Base-by-base conservation (phyloP, 768 basidiomycete species). In the Kwoniella newhampshirensis region DNA sequence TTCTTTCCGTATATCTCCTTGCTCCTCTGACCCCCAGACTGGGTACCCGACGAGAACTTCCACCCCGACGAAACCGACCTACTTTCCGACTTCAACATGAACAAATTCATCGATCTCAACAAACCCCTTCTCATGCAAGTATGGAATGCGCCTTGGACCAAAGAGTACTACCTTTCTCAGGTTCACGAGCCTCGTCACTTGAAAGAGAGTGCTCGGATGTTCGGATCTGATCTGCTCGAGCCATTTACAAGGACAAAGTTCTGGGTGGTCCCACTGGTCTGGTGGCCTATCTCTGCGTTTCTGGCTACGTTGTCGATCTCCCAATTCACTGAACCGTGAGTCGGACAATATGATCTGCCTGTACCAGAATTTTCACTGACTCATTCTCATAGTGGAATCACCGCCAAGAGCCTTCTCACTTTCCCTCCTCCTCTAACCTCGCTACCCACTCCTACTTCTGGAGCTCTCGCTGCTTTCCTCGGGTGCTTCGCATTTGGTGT, bases 131-230 rank as follows among this genome's bases (percentile, higher is more conserved):
- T 94, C 53, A 68, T 75, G 56, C 96, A 99, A 77, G 84, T 99
- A 59, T 92, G 88, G 89, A 79, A 85, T 60, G 84, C 84, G 15
- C 58, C 53, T 44, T 70, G 41, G 57, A 89, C 89, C 73, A 99
- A 99, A 81, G 84, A 87, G 3, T 98, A 92, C 76, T 99, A 99
- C 74, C 80, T 99, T 47, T 83, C 90, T 67, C 96, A 99, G 76
- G 89, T 99, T 0, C 96, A 99, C 76, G 92, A 97, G 75, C 94
- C 96, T 1, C 84, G 96, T 40, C 93, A 93, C 75, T 77, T 93
- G 50, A 77, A 84, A 6, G 81, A 89, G 49, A 86, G 88, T 17
- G 92, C 93, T 1, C 85, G 90, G 63, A 79, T 99, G 57, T 98
- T 99, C 74, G 88, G 86, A 12, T 85, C 87, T 1, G 79, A 82